A percentile compares a stretch with the other conserved stretches of the same genome.
These are phyloP conservation scores for Monilinia vaccinii-corymbosi DNA, from an alignment of 2,329 filamentous ascomycete genomes.

Conservation along the genomic window DNA sequence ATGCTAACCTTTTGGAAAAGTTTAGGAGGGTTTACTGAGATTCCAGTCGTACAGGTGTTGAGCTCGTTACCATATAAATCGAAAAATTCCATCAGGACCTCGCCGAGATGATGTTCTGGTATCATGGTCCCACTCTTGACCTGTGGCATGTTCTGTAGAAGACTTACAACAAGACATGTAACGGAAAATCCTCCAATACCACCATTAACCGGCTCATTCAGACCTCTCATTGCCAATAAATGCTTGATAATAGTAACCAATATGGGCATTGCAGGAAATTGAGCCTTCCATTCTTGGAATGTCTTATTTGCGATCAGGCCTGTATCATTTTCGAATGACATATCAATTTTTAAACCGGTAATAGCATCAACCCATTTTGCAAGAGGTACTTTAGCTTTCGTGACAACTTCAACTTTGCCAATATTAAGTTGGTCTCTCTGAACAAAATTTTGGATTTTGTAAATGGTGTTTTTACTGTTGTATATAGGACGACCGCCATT, in stretches of 20 bases:
- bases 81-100: slow-evolving; percentile 79
- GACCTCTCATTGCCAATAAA: slow-evolving; percentile 75
- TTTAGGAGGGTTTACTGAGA: slow-evolving; percentile 64
- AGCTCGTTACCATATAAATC: slow-evolving; percentile 82
- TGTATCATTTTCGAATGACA: slow-evolving; percentile 88
- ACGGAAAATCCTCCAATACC: slow-evolving; percentile 91
- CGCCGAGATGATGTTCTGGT: slow-evolving; percentile 61
- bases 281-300: slow-evolving; percentile 67
- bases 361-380: slow-evolving; percentile 78
- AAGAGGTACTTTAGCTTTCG: slow-evolving; percentile 74
- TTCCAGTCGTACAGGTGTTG: slow-evolving; percentile 59
- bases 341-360: slow-evolving; percentile 77
- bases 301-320: slow-evolving; percentile 74
- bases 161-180: slow-evolving; percentile 85
- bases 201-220: slow-evolving; percentile 87
- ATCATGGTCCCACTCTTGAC: slow-evolving; percentile 51
- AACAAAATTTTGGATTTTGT: slow-evolving; percentile 54
- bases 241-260: slow-evolving; percentile 88
- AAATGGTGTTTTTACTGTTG: slow-evolving; percentile 35
- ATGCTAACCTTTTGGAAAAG: slow-evolving; percentile 65
- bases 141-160: slow-evolving; percentile 72
- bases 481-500: slow-evolving; percentile 39
- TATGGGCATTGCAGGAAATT: slow-evolving; percentile 77
- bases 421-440: slow-evolving; percentile 46
- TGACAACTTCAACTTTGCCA: slow-evolving; percentile 57